Percentiles rank a stretch among this genome's conserved stretches.
phyloP scores from a whole-genome alignment of 306 rosid genomes.

The Rosa lucieae region DNA sequence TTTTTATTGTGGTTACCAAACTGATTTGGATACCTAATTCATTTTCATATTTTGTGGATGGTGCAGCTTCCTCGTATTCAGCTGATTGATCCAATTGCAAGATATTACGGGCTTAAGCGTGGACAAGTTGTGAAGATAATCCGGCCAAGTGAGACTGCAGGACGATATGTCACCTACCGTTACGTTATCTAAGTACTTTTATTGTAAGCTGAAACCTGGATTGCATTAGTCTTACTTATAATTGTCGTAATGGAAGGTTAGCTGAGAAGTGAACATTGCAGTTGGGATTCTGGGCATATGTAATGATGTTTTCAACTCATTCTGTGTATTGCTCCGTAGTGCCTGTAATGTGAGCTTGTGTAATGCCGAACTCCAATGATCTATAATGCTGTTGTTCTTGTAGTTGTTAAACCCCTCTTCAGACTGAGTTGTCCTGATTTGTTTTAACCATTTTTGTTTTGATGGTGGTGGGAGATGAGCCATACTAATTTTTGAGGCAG shows the following conservation, averaged over 20 bases:
- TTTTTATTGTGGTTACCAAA: not conserved
- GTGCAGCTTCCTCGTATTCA: slow-evolving; percentile 85
- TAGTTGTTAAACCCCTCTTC: not conserved
- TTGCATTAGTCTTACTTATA: not conserved
- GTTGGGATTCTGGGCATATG: not conserved
- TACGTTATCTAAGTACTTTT: slow-evolving; percentile 49
- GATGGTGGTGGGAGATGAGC: not conserved
- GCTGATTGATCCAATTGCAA: slow-evolving; percentile 76
- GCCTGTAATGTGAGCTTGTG: not conserved
- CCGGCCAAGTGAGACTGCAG: slow-evolving; percentile 86
- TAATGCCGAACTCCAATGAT: not conserved
- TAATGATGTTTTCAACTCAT: not conserved
- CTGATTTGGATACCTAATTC: not conserved
- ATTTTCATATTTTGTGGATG: not conserved
- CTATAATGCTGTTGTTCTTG: not conserved
- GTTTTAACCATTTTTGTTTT: not conserved
- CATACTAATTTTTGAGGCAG: too few species aligned
- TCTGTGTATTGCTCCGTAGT: not conserved
- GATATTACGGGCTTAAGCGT: slow-evolving; percentile 84
- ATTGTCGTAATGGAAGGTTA: not conserved
- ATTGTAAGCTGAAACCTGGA: too few species aligned
- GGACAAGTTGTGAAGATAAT: slow-evolving; percentile 91
- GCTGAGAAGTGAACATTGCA: not conserved
- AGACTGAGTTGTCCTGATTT: not conserved
- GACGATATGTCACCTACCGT: slow-evolving; percentile 79